These are phyloP conservation scores for Aspergillus nomiae DNA, from an alignment of 2,329 filamentous ascomycete genomes.

Conservation along the genomic window DNA sequence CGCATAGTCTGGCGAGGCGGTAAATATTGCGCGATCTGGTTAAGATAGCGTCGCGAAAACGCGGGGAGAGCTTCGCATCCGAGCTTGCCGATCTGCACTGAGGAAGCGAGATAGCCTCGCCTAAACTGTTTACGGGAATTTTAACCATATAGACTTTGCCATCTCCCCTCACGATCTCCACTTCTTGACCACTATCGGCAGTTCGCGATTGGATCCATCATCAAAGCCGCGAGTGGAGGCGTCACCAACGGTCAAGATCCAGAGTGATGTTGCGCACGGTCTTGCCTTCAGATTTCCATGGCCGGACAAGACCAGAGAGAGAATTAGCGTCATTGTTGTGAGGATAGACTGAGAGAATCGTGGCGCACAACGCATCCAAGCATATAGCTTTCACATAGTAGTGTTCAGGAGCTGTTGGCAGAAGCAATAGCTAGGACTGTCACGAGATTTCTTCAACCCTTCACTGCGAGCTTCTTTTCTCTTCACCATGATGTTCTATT, in stretches of 20 bases:
- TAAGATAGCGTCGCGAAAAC: background rate
- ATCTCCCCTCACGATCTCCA: background rate
- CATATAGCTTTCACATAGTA: no score
- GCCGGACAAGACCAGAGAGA: no score
- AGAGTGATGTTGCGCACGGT: no score
- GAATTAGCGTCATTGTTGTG: no score
- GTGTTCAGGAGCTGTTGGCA: no score
- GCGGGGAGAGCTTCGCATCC: background rate
- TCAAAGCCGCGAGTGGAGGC: background rate
- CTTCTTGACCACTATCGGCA: background rate
- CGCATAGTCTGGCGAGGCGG: slow-evolving; percentile 21
- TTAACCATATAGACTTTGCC: background rate
- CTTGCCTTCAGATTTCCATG: no score
- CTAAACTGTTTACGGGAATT: background rate
- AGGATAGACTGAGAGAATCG: no score
- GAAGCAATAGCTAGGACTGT: no score
- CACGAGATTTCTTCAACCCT: no score
- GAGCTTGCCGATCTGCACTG: background rate
- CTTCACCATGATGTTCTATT: no score
- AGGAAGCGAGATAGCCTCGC: background rate
- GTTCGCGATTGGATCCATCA: background rate
- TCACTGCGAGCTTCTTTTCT: no score
- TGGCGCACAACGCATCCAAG: no score
- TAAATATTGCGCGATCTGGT: background rate
- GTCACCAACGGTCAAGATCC: background rate